Evolutionary conservation across 2,329 filamentous ascomycete genomes (phyloP).

Genomic region (Colletotrichum chrysophilum): DNA sequence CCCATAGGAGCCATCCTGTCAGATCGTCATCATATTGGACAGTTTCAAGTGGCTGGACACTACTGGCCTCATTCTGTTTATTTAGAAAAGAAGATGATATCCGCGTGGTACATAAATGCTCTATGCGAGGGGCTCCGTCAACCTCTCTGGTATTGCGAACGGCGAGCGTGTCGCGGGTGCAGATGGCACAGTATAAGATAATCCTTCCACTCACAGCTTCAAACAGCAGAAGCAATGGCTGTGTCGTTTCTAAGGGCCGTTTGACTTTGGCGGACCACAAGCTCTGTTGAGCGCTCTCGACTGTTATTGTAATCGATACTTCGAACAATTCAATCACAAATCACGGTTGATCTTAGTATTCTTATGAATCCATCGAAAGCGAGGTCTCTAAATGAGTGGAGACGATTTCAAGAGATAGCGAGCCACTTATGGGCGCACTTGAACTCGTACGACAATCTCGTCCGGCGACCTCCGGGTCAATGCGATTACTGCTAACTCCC

Average conservation of each 20-base stretch:
- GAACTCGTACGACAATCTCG: neutral
- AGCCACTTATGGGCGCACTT: neutral
- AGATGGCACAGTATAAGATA: neutral
- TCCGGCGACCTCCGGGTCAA: neutral
- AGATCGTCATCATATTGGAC: neutral
- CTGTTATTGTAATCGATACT: neutral
- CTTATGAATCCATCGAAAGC: neutral
- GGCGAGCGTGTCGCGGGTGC: neutral
- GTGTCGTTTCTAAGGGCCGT: too few relatives aligned
- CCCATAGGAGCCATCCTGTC: neutral
- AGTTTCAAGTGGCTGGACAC: too few relatives aligned
- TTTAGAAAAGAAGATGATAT: neutral
- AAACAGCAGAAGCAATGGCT: too few relatives aligned
- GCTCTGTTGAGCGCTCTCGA: neutral
- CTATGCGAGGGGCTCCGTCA: neutral
- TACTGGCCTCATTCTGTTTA: neutral
- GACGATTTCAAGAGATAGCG: accelerated
- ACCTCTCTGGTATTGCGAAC: neutral
- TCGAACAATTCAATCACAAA: neutral
- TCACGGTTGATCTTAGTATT: neutral
- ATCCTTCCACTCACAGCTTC: neutral
- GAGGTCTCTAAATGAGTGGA: neutral
- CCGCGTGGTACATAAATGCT: neutral
- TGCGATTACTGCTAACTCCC: neutral
- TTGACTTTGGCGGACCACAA: neutral